phyloP scores from a whole-genome alignment of 1,284 basidiomycete species.

The Stereum hirsutum region DNA sequence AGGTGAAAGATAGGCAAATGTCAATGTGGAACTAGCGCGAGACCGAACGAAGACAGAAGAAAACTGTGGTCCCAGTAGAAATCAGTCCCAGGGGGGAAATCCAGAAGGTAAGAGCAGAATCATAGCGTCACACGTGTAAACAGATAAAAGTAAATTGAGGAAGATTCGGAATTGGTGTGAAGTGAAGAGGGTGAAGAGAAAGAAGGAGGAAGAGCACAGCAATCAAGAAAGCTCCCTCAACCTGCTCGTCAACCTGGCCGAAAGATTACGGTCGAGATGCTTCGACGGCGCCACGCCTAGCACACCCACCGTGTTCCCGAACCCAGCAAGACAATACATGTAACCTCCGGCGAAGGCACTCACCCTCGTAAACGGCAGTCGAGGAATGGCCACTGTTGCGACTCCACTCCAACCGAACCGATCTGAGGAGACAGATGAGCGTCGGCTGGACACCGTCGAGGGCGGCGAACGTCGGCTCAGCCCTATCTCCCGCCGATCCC shows the following conservation, averaged over 20 bases:
- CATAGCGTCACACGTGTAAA: too few relatives aligned
- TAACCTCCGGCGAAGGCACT: conserved; percentile 46
- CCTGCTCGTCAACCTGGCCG: conserved; percentile 1
- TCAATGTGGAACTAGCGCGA: too few relatives aligned
- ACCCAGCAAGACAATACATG: conserved; percentile 54
- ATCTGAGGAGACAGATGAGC: conserved; percentile 17
- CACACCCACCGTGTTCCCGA: conserved; percentile 73
- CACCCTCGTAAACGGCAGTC: conserved; percentile 71
- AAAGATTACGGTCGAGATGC: conserved; percentile 4
- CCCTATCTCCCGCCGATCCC: too few relatives aligned
- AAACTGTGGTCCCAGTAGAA: too few relatives aligned
- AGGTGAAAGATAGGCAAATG: too few relatives aligned
- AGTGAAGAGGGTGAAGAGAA: not conserved
- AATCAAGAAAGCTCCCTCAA: not conserved
- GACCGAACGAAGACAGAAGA: too few relatives aligned
- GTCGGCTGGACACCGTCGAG: conserved; percentile 6
- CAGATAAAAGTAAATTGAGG: too few relatives aligned
- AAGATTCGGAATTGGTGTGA: too few relatives aligned
- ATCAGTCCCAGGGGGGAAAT: too few relatives aligned
- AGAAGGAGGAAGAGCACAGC: not conserved
- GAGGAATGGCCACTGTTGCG: conserved; percentile 26
- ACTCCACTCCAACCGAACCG: conserved; percentile 11
- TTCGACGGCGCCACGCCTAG: conserved; percentile 21
- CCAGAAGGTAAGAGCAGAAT: too few relatives aligned
- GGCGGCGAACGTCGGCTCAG: too few relatives aligned